Conservation (phyloP, 306 rosid genomes). For the Cicer chorassanicum region DNA sequence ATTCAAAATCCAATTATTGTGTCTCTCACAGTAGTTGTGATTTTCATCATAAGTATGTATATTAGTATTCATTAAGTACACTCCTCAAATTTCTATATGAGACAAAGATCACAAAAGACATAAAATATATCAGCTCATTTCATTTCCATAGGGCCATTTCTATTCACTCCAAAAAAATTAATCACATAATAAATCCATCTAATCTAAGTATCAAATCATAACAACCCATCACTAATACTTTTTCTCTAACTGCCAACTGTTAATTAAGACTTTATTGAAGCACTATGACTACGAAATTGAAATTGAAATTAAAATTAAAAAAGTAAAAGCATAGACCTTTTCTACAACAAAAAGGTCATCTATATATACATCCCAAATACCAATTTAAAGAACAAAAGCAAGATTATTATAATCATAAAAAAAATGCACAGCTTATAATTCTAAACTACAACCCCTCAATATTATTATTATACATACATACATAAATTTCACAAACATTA, state of each 20-base stretch:
- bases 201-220: conserved; percentile 33
- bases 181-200: conserved; percentile 29
- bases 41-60: not conserved
- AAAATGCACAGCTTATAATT: conserved; percentile 55
- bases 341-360: conserved; percentile 39
- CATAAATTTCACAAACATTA: conserved; percentile 54
- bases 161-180: not conserved
- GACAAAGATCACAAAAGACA: conserved; percentile 40
- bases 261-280: conserved; percentile 6
- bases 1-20: conserved; percentile 34
- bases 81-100: conserved; percentile 33
- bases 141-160: not conserved
- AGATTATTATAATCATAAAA: conserved; percentile 46
- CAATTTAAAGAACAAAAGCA: conserved; percentile 36
- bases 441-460: conserved; percentile 58
- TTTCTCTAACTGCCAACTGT: conserved; percentile 1
- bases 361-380: conserved; percentile 41
- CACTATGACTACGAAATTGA: conserved; percentile 9
- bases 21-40: not conserved
- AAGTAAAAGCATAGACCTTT: conserved; percentile 33
- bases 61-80: conserved; percentile 24
- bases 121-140: conserved; percentile 6
- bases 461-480: conserved; percentile 13
- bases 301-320: not conserved
- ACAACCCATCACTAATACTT: conserved; percentile 22